Evolutionary conservation across 2,329 filamentous ascomycete species (phyloP), one percentile per base, ranked within the genome.

Genomic region (Thielaviopsis ethacetica): DNA sequence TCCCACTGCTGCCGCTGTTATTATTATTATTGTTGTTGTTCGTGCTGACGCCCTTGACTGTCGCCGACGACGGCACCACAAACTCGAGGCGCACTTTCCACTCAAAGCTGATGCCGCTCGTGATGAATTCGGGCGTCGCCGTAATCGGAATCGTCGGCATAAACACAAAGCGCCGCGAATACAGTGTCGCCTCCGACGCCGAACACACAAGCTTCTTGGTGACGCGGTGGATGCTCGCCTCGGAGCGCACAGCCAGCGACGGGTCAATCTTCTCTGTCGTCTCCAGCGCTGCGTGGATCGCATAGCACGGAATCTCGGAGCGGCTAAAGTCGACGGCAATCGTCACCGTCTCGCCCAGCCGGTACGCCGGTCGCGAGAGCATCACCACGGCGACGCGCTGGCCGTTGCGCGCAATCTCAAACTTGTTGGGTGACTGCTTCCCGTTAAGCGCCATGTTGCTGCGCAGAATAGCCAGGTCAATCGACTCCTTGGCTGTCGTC

Each of bases 21-120:
- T 21, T 30, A 19, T 41, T 30, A 1, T 38, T 34, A 4, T 50
- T 50, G 38, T 54, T n/a, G 10, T 50, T 41, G 21, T 12, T 27
- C 12, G 19, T 54, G 26, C 30, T 19, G 13, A 44, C 38, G 13
- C 38, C 41, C 22, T 54, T 41, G 26, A 52, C 27, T 26, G 58
- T 12, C 22, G 61, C 22, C 17, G 50, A 54, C 9, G 54, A 44
- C 5, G 87, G 84, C 5, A 91, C 91, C 26, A 95, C 90, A 71
- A 98, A 98, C 71, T 97, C 91, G 60, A 98, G 82, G 1, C 88
- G 77, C 38, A 98, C 75, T 68, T 86, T 87, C 93, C 93, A 98
- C 64, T 89, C 86, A 26, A 96, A 74, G 63, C 81, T 86, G 3
- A 98, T 81, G 1, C 91, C 91, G 62, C 83, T 95, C 0, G 93